phyloP scores from a whole-genome alignment of 345 rosid genomes.

The Ceriops zippeliana region DNA sequence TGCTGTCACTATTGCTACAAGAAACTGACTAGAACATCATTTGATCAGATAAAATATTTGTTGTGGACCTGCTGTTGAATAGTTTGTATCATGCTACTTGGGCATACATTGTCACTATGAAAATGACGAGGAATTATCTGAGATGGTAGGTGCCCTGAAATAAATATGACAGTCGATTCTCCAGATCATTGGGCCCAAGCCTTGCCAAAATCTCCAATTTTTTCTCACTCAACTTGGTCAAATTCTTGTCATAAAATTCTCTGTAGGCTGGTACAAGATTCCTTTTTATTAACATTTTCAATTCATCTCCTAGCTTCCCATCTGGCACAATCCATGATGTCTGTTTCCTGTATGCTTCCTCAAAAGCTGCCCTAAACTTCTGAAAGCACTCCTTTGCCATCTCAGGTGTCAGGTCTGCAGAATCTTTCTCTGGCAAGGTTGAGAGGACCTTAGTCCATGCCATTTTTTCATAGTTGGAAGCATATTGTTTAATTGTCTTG shows the following conservation, averaged over 20 bases:
- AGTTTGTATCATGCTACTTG: background rate
- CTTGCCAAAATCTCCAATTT: conserved; percentile 36
- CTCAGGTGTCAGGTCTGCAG: conserved; percentile 11
- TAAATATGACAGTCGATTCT: conserved; percentile 62
- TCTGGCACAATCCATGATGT: conserved; percentile 20
- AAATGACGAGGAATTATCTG: conserved; percentile 25
- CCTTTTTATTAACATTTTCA: conserved; percentile 21
- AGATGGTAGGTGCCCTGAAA: conserved; percentile 49
- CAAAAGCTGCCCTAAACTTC: conserved; percentile 23
- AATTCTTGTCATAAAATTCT: conserved; percentile 12
- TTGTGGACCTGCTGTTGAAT: no score
- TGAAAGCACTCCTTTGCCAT: conserved; percentile 15
- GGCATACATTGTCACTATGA: conserved; percentile 1
- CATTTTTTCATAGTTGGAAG: conserved; percentile 14
- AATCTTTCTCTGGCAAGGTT: conserved; percentile 8
- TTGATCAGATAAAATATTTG: no score
- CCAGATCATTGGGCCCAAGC: conserved; percentile 60
- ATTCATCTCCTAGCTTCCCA: conserved; percentile 16
- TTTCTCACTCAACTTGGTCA: conserved; percentile 25
- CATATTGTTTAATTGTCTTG: conserved; percentile 21
- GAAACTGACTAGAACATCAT: no score
- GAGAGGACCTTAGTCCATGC: conserved; percentile 27
- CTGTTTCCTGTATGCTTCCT: conserved; percentile 24
- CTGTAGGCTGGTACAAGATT: conserved; percentile 22
- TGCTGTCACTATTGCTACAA: no score